phyloP scores from a whole-genome alignment of 208 protist genomes.

The Leptomonas pyrrhocoris region DNA sequence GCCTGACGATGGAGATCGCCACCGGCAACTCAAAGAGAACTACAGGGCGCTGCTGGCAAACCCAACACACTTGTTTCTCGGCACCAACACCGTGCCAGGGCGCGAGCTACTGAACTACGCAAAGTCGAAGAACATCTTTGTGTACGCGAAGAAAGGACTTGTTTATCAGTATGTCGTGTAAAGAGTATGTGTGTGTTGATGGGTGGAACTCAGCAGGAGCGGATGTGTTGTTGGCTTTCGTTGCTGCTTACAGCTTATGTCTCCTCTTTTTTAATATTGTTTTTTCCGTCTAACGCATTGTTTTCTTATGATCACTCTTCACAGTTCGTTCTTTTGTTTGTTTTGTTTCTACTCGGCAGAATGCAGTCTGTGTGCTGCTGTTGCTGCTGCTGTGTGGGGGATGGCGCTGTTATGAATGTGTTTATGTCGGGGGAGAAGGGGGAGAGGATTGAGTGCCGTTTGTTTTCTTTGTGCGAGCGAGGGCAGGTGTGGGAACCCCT shows the following conservation, averaged over 20 bases:
- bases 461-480: too few species aligned
- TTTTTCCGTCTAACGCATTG: background rate
- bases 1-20: slow-evolving; percentile 77
- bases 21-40: slow-evolving; percentile 71
- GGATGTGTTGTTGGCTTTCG: too few species aligned
- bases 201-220: too few species aligned
- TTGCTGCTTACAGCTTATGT: too few species aligned
- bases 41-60: slow-evolving; percentile 60
- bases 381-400: too few species aligned
- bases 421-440: background rate
- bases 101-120: slow-evolving; percentile 83
- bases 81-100: slow-evolving; percentile 59
- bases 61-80: slow-evolving; percentile 78
- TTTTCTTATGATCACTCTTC: too few species aligned
- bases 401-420: background rate
- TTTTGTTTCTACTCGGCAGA: too few species aligned
- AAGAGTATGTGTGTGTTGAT: background rate
- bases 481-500: too few species aligned
- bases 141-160: slow-evolving; percentile 78
- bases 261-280: background rate
- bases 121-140: slow-evolving; percentile 79
- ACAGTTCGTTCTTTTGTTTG: too few species aligned
- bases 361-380: too few species aligned
- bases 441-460: too few species aligned
- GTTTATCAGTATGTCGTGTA: slow-evolving; percentile 75